Evolutionary conservation across 768 basidiomycete species (phyloP).

Genomic region (Rickenella mellea): DNA sequence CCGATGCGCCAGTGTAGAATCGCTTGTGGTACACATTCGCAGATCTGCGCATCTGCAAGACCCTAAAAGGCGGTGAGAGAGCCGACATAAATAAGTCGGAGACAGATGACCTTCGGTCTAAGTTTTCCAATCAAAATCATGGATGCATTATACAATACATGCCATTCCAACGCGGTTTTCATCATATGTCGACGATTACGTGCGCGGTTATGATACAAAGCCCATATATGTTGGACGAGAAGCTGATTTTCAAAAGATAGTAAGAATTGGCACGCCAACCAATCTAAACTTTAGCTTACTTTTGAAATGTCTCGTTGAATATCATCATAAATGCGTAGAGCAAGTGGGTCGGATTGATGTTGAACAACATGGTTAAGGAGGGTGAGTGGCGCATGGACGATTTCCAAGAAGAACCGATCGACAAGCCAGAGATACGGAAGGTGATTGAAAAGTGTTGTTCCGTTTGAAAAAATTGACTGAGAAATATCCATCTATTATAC

Average conservation of each 20-base stretch:
- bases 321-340: too few species aligned
- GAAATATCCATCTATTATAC: constrained; percentile 2
- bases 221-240: constrained; percentile 46
- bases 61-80: constrained; percentile 7
- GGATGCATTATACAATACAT: constrained; percentile 45
- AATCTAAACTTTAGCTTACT: too few species aligned
- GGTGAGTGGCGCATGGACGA: too few species aligned
- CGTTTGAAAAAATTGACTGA: constrained; percentile 53
- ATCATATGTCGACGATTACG: constrained; percentile 56
- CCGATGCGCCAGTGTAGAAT: constrained; percentile 52
- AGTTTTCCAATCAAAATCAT: constrained; percentile 15
- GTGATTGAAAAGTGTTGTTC: constrained; percentile 40
- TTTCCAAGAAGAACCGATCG: constrained; percentile 57
- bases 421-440: constrained; percentile 45
- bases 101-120: constrained; percentile 10
- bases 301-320: too few species aligned
- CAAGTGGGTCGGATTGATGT: too few species aligned
- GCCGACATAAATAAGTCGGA: constrained; percentile 3
- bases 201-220: constrained; percentile 60
- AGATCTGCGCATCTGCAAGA: constrained; percentile 4
- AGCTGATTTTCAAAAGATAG: constrained; percentile 27
- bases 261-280: neutral
- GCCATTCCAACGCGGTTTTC: constrained; percentile 60
- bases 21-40: constrained; percentile 31
- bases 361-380: too few species aligned